phyloP scores from a whole-genome alignment of 75 land plant species.

The Picea sitchensis region DNA sequence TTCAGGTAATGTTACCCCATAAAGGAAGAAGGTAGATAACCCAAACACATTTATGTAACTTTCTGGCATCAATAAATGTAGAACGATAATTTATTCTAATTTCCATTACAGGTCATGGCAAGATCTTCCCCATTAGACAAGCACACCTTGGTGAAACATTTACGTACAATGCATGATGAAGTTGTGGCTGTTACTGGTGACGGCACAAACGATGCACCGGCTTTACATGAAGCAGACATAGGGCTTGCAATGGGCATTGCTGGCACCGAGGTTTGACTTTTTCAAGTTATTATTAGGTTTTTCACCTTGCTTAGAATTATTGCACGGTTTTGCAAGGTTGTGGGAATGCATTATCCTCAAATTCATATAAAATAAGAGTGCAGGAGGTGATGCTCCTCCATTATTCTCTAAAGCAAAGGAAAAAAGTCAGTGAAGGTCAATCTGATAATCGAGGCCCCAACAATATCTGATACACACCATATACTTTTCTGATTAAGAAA shows the following conservation, averaged over 20 bases:
- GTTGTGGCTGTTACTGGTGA: constrained; percentile 98
- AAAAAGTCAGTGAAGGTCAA: too few relatives aligned
- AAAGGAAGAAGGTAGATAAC: background rate
- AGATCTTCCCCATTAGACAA: constrained; percentile 95
- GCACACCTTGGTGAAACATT: constrained; percentile 77
- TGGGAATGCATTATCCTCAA: too few relatives aligned
- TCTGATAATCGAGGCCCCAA: too few relatives aligned
- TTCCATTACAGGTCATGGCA: constrained; percentile 76
- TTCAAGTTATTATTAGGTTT: too few relatives aligned
- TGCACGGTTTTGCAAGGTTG: too few relatives aligned
- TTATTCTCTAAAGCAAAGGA: too few relatives aligned
- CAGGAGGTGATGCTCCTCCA: too few relatives aligned
- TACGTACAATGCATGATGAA: constrained; percentile 46
- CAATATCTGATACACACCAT: too few relatives aligned
- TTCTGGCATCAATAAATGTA: background rate
- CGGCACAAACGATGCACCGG: constrained; percentile 99
- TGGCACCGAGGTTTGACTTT: constrained; percentile 5
- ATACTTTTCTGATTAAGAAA: too few relatives aligned
- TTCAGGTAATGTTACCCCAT: constrained; percentile 53
- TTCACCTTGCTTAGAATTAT: too few relatives aligned
- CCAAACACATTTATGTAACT: background rate
- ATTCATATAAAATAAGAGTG: too few relatives aligned
- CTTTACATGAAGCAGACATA: constrained; percentile 97
- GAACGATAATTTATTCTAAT: background rate
- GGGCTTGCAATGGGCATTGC: constrained; percentile 98